These are phyloP conservation scores for Elongisporangium prolatum DNA, from an alignment of 352 stramenopile genomes.

Conservation along the genomic window DNA sequence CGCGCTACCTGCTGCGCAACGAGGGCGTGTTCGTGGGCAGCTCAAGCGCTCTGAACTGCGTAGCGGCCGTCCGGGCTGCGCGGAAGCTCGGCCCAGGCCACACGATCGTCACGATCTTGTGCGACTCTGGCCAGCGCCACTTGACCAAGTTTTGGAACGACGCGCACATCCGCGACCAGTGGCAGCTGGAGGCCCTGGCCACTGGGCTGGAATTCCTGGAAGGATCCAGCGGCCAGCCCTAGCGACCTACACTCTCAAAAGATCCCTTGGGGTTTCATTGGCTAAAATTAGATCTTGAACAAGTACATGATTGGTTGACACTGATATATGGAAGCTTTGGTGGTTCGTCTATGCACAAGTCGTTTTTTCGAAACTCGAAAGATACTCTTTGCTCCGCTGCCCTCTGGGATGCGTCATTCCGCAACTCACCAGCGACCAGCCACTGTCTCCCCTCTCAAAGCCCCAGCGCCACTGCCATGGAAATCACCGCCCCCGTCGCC, in stretches of 20 bases:
- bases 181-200: conserved; percentile 52
- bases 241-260: conserved; percentile 3
- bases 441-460: not conserved
- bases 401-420: not conserved
- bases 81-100: conserved; percentile 74
- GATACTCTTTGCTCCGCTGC: not conserved
- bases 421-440: conserved; percentile 6
- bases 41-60: conserved; percentile 84
- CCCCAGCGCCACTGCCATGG: not conserved
- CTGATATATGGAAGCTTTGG: conserved; percentile 2
- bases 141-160: conserved; percentile 88
- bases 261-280: not conserved
- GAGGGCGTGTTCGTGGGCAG: conserved; percentile 96
- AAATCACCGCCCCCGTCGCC: not conserved
- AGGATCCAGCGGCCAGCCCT: conserved; percentile 61
- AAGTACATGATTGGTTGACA: conserved; percentile 1
- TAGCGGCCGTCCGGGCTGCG: conserved; percentile 68
- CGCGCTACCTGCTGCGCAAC: conserved; percentile 92
- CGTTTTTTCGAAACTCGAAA: conserved; percentile 6
- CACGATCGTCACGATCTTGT: conserved; percentile 84
- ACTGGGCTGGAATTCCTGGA: conserved; percentile 71
- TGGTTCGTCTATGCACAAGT: not conserved
- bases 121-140: conserved; percentile 87
- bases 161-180: conserved; percentile 62
- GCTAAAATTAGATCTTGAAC: not conserved